Evolutionary conservation across 1,284 basidiomycete species (phyloP), one percentile per base, ranked within the genome.

Genomic region (Trichosporon sp.): DNA sequence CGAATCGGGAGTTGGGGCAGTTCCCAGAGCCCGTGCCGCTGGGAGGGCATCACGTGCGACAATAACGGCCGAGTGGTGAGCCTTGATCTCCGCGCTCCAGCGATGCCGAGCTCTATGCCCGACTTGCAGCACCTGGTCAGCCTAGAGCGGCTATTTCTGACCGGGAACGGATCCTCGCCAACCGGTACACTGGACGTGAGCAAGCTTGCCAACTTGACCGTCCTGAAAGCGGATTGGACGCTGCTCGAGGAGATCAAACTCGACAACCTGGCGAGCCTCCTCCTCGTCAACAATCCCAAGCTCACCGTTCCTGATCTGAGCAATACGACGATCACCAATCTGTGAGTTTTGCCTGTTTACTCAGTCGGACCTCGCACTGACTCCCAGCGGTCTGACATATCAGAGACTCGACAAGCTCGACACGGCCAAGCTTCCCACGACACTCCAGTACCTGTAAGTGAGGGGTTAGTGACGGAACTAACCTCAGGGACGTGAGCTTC

Each of bases 41-140:
- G 80, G 80, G 62, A 37, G 16, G 80, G 80, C 0, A 58, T 81
- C 4, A 60, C 36, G 0, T 81, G 80, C 61, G 79, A 81, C 66
- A 46, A 63, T 0, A 63, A 68, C 31, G 74, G 75, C 0, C 66
- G 76, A 32, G 67, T 80, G 4, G 73, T 69, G 5, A 34, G 63
- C n/a, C 36, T 80, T 25, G 68, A 70, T 27, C 46, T 79, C 23
- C 69, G 69, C 16, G 78, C 78, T 27, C 76, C 79, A 1, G 70
- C 70, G 21, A 71, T 78, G 0, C 78, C 77, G 0, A 32, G 62
- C 14, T 54, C 54, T 0, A 56, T 81, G 0, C 73, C 78, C 0
- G 59, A 56, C 2, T 56, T 81, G 5, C 62, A 64, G 25, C 70
- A 78, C 61, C 67, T 81, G 6, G 72, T 73, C 8, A 61, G 71